Evolutionary conservation across 345 rosid genomes (phyloP), one percentile per base, ranked within the genome.

Genomic region (Carallia pectinifolia): DNA sequence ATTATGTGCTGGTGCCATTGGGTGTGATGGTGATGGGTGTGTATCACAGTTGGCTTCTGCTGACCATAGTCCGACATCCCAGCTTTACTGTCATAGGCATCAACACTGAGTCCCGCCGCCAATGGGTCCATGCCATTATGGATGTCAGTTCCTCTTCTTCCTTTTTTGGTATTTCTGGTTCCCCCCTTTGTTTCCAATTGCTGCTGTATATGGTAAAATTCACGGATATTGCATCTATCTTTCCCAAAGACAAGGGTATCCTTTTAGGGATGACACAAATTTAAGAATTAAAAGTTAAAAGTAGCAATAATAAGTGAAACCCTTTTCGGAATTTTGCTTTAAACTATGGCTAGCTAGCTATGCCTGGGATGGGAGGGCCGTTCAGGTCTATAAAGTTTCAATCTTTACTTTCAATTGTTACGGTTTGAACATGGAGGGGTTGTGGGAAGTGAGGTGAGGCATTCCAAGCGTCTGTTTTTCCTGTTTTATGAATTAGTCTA

Each of bases 121-220:
- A 84, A 71, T 94, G 98, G 98, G 93, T 91, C 67, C 77, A 70
- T 77, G 76, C 88, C 66, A 80, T 91, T 73, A 91, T 94, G 96
- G 36, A 82, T 54, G 97, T 94, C 53, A 67, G 86, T 73, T 58
- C 66, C 66, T 44, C 33, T 23, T 66, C 58, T 47, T 39, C 30
- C 37, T 64, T 13, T 58, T n/a, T 17, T 12, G 12, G 0, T 29
- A 2, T 15, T 52, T 3, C 17, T 10, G 1, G 5, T 37, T 3
- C 44, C 44, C 16, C 47, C 17, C 50, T 19, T 38, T 3, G 17
- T 23, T 1, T 17, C 18, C 59, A 31, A 10, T 39, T 70, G 36
- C 23, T 48, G 47, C 34, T 37, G 10, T 23, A 23, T 23, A 2
- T 40, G 15, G 10, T 40, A 40, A 40, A 18, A 9, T 54, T 17